Conservation (phyloP, 257 asterid genomes). For the Nicotiana undulata region DNA sequence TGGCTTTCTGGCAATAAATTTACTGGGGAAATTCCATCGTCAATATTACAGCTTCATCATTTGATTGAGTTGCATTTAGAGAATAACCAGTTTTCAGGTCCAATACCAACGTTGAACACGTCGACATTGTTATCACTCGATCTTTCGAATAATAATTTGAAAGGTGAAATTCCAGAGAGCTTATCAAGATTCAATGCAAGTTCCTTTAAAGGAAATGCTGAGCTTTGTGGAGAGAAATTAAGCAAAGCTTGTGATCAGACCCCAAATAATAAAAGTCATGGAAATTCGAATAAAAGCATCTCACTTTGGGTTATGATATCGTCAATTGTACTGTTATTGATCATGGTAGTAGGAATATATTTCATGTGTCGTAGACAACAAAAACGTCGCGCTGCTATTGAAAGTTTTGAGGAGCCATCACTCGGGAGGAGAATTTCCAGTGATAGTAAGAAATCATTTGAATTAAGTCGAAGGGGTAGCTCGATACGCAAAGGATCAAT, state of each 20-base stretch:
- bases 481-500: slow-evolving; percentile 9
- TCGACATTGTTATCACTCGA: slow-evolving; percentile 26
- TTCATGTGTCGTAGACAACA: slow-evolving; percentile 9
- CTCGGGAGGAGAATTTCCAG: neutral
- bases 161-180: slow-evolving; percentile 50
- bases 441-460: neutral
- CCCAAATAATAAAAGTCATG: neutral
- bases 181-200: slow-evolving; percentile 26
- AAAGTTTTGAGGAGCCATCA: neutral
- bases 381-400: neutral
- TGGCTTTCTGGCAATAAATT: slow-evolving; percentile 60
- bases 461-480: slow-evolving; percentile 4
- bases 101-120: slow-evolving; percentile 42
- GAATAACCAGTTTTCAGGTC: slow-evolving; percentile 53
- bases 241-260: slow-evolving; percentile 23
- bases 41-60: slow-evolving; percentile 27
- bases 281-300: neutral
- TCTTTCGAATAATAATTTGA: slow-evolving; percentile 48
- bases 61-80: slow-evolving; percentile 58
- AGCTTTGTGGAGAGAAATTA: slow-evolving; percentile 43
- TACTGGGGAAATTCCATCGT: slow-evolving; percentile 51
- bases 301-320: slow-evolving; percentile 11
- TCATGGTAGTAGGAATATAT: slow-evolving; percentile 12
- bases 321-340: neutral
- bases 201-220: slow-evolving; percentile 46